Evolutionary conservation across 73 alveolate genomes (phyloP).

Genomic region (Tetrahymena borealis): DNA sequence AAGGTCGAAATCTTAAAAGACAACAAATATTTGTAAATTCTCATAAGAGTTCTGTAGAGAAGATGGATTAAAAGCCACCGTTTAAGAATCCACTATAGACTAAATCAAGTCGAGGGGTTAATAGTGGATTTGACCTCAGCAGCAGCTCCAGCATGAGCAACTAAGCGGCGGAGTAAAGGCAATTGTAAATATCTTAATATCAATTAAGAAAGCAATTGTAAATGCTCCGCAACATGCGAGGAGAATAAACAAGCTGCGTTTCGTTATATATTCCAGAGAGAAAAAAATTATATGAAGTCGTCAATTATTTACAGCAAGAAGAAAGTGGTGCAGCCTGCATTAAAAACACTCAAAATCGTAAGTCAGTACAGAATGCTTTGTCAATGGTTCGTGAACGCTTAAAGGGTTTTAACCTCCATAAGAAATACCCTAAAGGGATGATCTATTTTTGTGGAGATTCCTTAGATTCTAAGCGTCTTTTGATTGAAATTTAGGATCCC

Average conservation of each 20-base stretch:
- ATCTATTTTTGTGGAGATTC: neutral
- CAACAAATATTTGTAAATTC: neutral
- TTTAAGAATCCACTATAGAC: neutral
- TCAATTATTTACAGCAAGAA: neutral
- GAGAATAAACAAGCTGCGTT: neutral
- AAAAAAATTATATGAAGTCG: neutral
- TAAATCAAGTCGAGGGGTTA: neutral
- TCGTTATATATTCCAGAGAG: neutral
- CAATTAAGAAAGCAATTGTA: neutral
- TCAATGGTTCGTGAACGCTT: neutral
- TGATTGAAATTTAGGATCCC: neutral
- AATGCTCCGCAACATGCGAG: slow-evolving; percentile 6
- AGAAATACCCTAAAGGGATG: neutral
- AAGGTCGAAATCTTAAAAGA: neutral
- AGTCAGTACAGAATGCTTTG: neutral
- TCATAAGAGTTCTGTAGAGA: neutral
- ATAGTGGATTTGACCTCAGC: neutral
- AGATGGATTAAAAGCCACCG: neutral
- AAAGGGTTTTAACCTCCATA: neutral
- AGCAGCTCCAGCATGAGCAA: neutral
- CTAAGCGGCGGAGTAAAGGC: neutral
- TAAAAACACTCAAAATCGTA: neutral
- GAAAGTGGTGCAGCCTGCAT: slow-evolving; percentile 2
- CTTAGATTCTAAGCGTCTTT: neutral
- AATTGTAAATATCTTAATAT: neutral